phyloP scores from a whole-genome alignment of 805 yeast species.

The Pichia rugopelliculosa region DNA sequence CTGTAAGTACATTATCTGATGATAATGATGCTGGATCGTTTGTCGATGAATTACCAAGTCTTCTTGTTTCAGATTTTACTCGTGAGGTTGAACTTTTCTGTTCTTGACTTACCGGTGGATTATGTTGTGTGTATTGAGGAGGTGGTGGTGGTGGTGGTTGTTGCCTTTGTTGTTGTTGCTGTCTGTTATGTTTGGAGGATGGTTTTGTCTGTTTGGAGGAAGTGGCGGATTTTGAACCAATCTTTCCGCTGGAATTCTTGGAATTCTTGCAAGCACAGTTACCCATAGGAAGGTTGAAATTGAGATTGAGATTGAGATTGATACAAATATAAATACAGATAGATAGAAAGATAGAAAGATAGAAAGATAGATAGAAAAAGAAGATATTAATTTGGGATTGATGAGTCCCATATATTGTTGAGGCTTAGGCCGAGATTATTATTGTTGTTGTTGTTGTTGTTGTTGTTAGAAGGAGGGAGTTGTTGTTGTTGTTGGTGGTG shows the following conservation, averaged over 20 bases:
- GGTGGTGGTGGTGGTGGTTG: no score
- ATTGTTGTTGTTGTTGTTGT: no score
- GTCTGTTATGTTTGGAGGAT: not conserved
- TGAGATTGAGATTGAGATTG: not conserved
- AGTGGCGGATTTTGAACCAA: not conserved
- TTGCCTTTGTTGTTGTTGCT: not conserved
- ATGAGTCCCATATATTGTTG: not conserved
- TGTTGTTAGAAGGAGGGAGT: no score
- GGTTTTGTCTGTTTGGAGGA: not conserved
- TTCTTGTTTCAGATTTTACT: not conserved
- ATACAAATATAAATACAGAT: not conserved
- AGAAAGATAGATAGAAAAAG: not conserved
- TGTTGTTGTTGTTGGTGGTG: not conserved
- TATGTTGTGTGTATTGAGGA: not conserved
- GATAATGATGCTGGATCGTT: not conserved
- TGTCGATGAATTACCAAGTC: not conserved
- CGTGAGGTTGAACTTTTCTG: not conserved
- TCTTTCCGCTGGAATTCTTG: no score
- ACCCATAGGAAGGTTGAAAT: not conserved
- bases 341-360: not conserved
- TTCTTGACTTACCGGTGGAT: no score
- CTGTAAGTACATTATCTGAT: constrained; percentile 4
- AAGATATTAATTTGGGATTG: not conserved
- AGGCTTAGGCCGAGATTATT: not conserved
- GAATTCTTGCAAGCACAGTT: not conserved